phyloP scores from a whole-genome alignment of 192 early-diverging fungal species.

The Ambispora gerdemannii region DNA sequence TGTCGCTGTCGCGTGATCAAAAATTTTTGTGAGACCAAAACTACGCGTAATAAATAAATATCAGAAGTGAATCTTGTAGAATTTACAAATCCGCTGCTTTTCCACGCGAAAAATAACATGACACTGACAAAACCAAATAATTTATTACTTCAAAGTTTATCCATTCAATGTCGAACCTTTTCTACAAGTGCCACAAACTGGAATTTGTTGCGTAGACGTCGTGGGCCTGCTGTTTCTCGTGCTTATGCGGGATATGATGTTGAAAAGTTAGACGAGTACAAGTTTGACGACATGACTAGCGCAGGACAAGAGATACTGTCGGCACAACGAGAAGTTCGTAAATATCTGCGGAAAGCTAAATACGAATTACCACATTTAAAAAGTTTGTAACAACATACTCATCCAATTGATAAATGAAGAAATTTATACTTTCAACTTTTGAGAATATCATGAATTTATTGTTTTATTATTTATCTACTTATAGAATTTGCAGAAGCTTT shows the following conservation, averaged over 20 bases:
- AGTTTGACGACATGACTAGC: slow-evolving; percentile 58
- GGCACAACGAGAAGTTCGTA: slow-evolving; percentile 50
- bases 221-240: background rate
- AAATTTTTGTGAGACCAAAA: too few species aligned
- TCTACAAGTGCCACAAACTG: too few species aligned
- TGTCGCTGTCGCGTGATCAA: slow-evolving; percentile 32
- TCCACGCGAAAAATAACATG: too few species aligned
- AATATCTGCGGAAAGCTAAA: slow-evolving; percentile 55
- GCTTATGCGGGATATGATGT: slow-evolving; percentile 34
- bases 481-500: slow-evolving; percentile 54
- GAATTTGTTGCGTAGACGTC: background rate
- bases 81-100: too few species aligned
- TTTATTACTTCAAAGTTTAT: too few species aligned
- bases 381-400: too few species aligned
- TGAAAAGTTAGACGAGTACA: slow-evolving; percentile 46
- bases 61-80: too few species aligned
- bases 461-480: slow-evolving; percentile 1
- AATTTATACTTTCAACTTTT: background rate
- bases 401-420: too few species aligned
- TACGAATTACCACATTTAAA: slow-evolving; percentile 59
- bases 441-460: background rate
- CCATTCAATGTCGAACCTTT: too few species aligned
- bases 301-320: slow-evolving; percentile 48
- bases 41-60: too few species aligned
- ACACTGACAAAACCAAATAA: too few species aligned